phyloP scores from a whole-genome alignment of 2,329 filamentous ascomycete genomes.

The Falciphora oryzae region DNA sequence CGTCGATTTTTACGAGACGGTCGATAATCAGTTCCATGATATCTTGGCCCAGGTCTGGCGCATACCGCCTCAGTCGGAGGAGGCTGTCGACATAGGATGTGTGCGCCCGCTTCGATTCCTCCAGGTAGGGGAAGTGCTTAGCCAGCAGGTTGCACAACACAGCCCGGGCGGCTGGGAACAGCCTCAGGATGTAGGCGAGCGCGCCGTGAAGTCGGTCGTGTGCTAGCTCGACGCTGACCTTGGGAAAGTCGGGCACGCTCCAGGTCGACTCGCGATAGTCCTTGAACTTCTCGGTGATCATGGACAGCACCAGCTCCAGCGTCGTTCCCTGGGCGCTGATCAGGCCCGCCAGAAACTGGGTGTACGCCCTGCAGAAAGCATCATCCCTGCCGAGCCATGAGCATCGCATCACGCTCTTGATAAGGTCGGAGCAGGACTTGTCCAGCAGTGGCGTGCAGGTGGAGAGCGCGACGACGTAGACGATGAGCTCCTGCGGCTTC shows the following conservation, averaged over 20 bases:
- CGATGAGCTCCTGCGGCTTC: slow-evolving; percentile 50
- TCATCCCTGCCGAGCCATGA: slow-evolving; percentile 62
- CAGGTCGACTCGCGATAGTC: slow-evolving; percentile 41
- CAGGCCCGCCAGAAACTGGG: slow-evolving; percentile 63
- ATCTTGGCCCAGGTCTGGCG: slow-evolving; percentile 70
- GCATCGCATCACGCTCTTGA: slow-evolving; percentile 53
- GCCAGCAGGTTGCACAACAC: slow-evolving; percentile 63
- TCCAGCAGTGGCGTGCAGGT: slow-evolving; percentile 55
- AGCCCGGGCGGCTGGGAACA: slow-evolving; percentile 73
- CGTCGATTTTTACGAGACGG: slow-evolving; percentile 86
- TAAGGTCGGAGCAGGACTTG: slow-evolving; percentile 52
- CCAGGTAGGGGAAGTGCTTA: slow-evolving; percentile 67
- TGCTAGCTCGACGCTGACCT: slow-evolving; percentile 58
- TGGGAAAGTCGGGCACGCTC: slow-evolving; percentile 46
- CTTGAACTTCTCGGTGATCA: slow-evolving; percentile 74
- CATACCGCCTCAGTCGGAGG: slow-evolving; percentile 69
- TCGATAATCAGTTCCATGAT: slow-evolving; percentile 80
- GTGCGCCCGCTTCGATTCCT: slow-evolving; percentile 72
- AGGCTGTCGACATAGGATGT: slow-evolving; percentile 86
- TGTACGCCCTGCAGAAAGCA: slow-evolving; percentile 61
- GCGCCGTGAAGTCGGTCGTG: slow-evolving; percentile 70
- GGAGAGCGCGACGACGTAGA: slow-evolving; percentile 58
- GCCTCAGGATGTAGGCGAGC: slow-evolving; percentile 68
- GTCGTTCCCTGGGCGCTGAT: slow-evolving; percentile 69
- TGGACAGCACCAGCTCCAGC: slow-evolving; percentile 65